These are phyloP conservation scores for Lasiodiplodia sp. DNA, from an alignment of 2,329 filamentous ascomycete species.

Conservation along the genomic window DNA sequence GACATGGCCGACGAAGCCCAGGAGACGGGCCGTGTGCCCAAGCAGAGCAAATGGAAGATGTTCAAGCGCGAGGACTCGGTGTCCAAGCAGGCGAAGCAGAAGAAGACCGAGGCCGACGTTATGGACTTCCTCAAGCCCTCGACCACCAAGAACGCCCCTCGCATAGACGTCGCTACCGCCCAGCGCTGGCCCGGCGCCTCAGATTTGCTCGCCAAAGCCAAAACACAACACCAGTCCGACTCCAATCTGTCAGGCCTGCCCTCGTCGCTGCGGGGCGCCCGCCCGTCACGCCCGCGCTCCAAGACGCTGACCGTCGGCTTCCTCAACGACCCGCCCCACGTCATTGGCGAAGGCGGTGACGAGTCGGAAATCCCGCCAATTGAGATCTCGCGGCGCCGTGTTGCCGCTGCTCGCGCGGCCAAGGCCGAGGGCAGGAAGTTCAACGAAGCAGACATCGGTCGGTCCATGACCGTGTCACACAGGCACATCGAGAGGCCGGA, in stretches of 20 bases:
- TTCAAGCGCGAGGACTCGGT: slow-evolving; percentile 50
- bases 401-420: slow-evolving; percentile 21
- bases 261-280: slow-evolving; percentile 41
- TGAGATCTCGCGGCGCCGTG: slow-evolving; percentile 66
- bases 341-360: slow-evolving; percentile 92
- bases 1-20: slow-evolving; percentile 43
- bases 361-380: slow-evolving; percentile 76
- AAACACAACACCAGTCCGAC: slow-evolving; percentile 37
- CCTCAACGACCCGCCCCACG: slow-evolving; percentile 72
- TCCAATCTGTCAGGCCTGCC: slow-evolving; percentile 43
- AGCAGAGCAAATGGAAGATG: slow-evolving; percentile 58
- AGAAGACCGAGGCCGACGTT: slow-evolving; percentile 55
- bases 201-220: slow-evolving; percentile 48
- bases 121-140: slow-evolving; percentile 66
- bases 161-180: slow-evolving; percentile 58
- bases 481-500: slow-evolving; percentile 18
- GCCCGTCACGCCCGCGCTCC: slow-evolving; percentile 53
- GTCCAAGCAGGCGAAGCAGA: slow-evolving; percentile 40
- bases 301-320: slow-evolving; percentile 81
- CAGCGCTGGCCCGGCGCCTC: slow-evolving; percentile 60
- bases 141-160: slow-evolving; percentile 52
- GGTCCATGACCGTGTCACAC: slow-evolving; percentile 26
- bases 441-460: slow-evolving; percentile 29
- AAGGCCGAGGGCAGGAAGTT: slow-evolving; percentile 19
- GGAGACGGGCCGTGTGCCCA: slow-evolving; percentile 45